Base-by-base conservation (phyloP, 2,329 filamentous ascomycete species). In the Clonostachys chloroleuca region DNA sequence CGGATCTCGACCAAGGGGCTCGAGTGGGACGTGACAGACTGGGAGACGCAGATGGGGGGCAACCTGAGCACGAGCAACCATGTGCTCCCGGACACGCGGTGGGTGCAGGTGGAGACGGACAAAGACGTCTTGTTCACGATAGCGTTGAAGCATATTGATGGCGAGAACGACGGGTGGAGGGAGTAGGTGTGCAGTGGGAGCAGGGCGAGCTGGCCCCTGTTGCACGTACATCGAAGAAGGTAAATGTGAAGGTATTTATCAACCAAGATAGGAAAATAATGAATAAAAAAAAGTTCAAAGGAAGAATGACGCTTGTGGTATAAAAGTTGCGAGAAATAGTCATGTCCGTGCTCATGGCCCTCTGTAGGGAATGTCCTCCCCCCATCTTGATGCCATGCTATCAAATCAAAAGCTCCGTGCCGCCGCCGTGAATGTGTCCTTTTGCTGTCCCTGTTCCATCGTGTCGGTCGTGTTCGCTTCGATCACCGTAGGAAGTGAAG, bases 11-110 rank as follows among this genome's bases (percentile, higher is more conserved):
- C 89, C 0, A 69, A 73, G 13, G 94, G 94, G 0, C 72, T 97
- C 17, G 85, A 95, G 62, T 99, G 94, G 94, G 91, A 99, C 66
- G 88, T 99, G 2, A 62, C 75, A 49, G 73, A 89, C 50, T 96
- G 92, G 91, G 69, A 78, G 54, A 96, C 87, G 1, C 74, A 80
- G 57, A 87, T 94, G 61, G 87, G 87, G 8, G 84, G 83, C 1
- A 76, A 78, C 54, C 60, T 92, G 49, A 92, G 87, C 62, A 92
- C 89, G 48, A 94, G 88, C 65, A 94, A 94, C 65, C 86, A 90
- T 57, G 80, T 92, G 24, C 55, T 77, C 50, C 77, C 77, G 0
- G 71, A 72, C 42, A 80, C 77, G 5, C 73, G 76, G 44, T 75
- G 81, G 5, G 77, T 91, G 18, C 75, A 80, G 53, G 69, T 92